phyloP scores from a whole-genome alignment of 2,329 filamentous ascomycete species.

The Colletotrichum costaricense region DNA sequence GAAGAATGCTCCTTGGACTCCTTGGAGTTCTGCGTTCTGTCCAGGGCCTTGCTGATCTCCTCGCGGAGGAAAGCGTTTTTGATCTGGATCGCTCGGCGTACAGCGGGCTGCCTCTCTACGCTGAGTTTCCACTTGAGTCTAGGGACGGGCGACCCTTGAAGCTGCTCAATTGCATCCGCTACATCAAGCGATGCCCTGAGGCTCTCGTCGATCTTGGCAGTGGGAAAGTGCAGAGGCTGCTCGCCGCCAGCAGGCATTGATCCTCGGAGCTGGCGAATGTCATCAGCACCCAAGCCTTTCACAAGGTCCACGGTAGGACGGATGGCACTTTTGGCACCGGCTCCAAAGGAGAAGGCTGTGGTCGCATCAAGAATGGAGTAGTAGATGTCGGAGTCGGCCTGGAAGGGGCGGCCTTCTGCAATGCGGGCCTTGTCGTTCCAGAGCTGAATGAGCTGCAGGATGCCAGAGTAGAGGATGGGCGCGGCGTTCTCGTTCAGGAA shows the following conservation, averaged over 20 bases:
- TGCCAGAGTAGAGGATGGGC: slow-evolving; percentile 46
- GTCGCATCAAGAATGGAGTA: slow-evolving; percentile 45
- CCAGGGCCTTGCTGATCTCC: not conserved
- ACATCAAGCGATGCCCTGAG: not conserved
- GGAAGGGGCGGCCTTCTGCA: slow-evolving; percentile 44
- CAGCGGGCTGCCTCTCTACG: not conserved
- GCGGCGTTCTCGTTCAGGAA: slow-evolving; percentile 47
- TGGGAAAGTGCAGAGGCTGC: not conserved
- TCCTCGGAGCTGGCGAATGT: not conserved
- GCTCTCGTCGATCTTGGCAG: not conserved
- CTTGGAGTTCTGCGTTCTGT: not conserved
- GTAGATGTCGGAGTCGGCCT: slow-evolving; percentile 42
- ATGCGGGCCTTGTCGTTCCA: slow-evolving; percentile 46
- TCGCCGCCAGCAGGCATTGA: not conserved
- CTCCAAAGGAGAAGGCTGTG: slow-evolving; percentile 43
- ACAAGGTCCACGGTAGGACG: not conserved
- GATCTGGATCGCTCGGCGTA: not conserved
- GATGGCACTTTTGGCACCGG: not conserved
- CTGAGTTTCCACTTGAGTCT: not conserved
- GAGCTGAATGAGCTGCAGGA: slow-evolving; percentile 44
- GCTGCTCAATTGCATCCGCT: not conserved
- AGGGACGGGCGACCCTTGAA: not conserved
- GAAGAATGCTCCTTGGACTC: not conserved
- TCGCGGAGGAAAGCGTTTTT: not conserved
- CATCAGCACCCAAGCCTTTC: not conserved